Evolutionary conservation across 305 asterid species (phyloP).

Genomic region (Fraxinus angustifolia): DNA sequence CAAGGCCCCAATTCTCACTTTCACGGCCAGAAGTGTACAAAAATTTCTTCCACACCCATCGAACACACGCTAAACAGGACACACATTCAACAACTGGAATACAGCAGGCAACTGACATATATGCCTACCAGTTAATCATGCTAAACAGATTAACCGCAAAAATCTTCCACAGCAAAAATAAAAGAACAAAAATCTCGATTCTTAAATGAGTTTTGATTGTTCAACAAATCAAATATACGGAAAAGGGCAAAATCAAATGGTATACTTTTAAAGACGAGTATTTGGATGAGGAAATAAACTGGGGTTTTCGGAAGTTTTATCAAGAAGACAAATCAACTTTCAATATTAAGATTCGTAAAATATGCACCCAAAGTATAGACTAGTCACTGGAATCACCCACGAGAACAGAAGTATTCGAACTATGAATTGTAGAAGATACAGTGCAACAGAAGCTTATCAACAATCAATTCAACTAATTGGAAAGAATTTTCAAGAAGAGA

Average conservation of each 20-base stretch:
- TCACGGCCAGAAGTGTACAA: conserved; percentile 86
- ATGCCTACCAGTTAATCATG: conserved; percentile 40
- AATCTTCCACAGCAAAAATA: not conserved
- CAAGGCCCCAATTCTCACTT: conserved; percentile 90
- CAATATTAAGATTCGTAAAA: not conserved
- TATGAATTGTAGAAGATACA: not conserved
- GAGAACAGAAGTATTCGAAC: not conserved
- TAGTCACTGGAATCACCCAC: not conserved
- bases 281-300: not conserved
- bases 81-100: conserved; percentile 89
- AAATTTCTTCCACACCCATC: conserved; percentile 97
- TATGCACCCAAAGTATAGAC: not conserved
- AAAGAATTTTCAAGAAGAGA: not conserved
- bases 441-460: not conserved
- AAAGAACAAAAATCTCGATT: conserved; percentile 4
- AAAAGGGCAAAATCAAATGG: not conserved
- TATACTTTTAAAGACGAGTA: not conserved
- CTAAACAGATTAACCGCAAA: conserved; percentile 23
- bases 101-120: conserved; percentile 92
- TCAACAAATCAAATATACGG: not conserved
- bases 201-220: not conserved
- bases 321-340: not conserved
- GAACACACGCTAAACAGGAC: conserved; percentile 79
- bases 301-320: not conserved
- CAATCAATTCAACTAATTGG: not conserved